A percentile compares a stretch with the other conserved stretches of the same genome.
Evolutionary conservation across 2,329 filamentous ascomycete genomes (phyloP).

Genomic region (Ophiostoma sp.): DNA sequence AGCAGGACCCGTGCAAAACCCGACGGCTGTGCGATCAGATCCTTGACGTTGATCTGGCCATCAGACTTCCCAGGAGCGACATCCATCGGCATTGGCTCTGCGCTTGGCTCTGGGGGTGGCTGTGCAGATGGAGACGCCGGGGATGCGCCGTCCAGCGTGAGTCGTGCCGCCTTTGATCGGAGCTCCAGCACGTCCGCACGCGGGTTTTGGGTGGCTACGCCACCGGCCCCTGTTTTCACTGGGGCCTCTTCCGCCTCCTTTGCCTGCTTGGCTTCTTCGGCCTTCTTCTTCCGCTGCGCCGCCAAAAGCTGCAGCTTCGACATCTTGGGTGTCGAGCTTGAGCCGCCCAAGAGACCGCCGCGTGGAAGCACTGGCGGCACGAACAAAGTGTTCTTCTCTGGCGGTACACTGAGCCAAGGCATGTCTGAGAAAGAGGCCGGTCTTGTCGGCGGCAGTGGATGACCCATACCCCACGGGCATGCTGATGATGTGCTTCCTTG

Average conservation of each 20-base stretch:
- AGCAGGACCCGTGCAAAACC: slow-evolving; percentile 53
- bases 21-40: slow-evolving; percentile 41
- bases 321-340: slow-evolving; percentile 60
- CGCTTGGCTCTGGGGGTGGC: neutral
- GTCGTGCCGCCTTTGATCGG: slow-evolving; percentile 26
- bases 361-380: slow-evolving; percentile 51
- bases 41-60: neutral
- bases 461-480: slow-evolving; percentile 15
- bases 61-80: neutral
- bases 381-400: slow-evolving; percentile 59
- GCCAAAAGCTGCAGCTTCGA: slow-evolving; percentile 90
- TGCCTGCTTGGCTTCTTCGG: slow-evolving; percentile 51
- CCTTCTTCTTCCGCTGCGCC: slow-evolving; percentile 78
- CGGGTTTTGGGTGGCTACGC: neutral
- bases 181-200: slow-evolving; percentile 30
- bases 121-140: neutral
- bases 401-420: slow-evolving; percentile 75
- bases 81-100: neutral
- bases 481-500: slow-evolving; percentile 9
- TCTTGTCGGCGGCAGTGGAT: slow-evolving; percentile 2
- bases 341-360: slow-evolving; percentile 73
- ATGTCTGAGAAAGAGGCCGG: slow-evolving; percentile 69
- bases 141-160: slow-evolving; percentile 16
- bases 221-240: neutral
- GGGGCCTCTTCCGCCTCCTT: slow-evolving; percentile 27